Conservation (phyloP, 78 protist genomes). For the Dictyostelium purpureum region DNA sequence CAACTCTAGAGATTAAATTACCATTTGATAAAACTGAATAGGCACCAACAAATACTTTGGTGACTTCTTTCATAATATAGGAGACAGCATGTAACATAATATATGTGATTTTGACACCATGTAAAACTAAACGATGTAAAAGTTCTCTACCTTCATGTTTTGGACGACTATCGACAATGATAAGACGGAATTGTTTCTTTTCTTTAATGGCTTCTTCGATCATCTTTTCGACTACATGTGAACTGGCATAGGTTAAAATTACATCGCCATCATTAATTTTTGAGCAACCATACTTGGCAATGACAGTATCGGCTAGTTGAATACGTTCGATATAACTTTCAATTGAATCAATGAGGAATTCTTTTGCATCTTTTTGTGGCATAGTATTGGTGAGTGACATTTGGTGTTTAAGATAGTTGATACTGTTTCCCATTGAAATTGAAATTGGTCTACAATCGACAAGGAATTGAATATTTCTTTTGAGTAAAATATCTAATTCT, state of each 20-base stretch:
- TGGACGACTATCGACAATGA: conserved; percentile 96
- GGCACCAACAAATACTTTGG: conserved; percentile 93
- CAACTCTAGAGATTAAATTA: conserved; percentile 84
- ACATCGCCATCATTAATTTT: conserved; percentile 91
- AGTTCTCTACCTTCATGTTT: conserved; percentile 87
- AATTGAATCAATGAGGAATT: conserved; percentile 53
- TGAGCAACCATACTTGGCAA: conserved; percentile 53
- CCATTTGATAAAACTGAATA: conserved; percentile 93
- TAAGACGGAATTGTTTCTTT: conserved; percentile 87
- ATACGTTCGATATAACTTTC: conserved; percentile 86
- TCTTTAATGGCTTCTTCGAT: conserved; percentile 78
- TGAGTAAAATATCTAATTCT: conserved; percentile 74
- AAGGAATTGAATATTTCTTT: conserved; percentile 85
- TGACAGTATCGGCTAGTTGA: conserved; percentile 73
- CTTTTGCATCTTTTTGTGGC: conserved; percentile 74
- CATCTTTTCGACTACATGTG: conserved; percentile 82
- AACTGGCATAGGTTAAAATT: conserved; percentile 86
- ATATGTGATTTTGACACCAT: conserved; percentile 90
- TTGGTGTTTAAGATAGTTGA: conserved; percentile 74
- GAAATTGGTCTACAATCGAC: conserved; percentile 88
- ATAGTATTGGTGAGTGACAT: conserved; percentile 51
- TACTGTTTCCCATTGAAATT: conserved; percentile 89
- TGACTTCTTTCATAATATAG: conserved; percentile 91
- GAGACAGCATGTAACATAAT: conserved; percentile 86
- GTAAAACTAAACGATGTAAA: conserved; percentile 56